These are phyloP conservation scores for Schizochytrium sp. DNA, from an alignment of 108 stramenopile species.

Conservation along the genomic window DNA sequence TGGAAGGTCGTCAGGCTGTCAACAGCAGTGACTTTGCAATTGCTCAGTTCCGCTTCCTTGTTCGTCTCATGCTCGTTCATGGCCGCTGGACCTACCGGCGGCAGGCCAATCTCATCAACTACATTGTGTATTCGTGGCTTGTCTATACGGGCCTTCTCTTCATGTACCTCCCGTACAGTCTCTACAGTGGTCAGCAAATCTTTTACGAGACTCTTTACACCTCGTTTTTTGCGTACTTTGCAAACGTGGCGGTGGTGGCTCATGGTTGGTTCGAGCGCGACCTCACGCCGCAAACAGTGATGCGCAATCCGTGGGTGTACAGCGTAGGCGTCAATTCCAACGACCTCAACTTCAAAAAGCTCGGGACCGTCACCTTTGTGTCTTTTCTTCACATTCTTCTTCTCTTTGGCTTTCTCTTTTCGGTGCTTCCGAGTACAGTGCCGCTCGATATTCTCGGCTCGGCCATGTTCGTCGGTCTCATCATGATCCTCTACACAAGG, in stretches of 20 bases:
- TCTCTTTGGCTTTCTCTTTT: conserved; percentile 59
- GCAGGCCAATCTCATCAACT: conserved; percentile 43
- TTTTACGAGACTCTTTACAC: conserved; percentile 44
- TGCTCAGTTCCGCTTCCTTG: conserved; percentile 81
- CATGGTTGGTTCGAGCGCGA: conserved; percentile 54
- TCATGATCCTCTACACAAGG: not conserved
- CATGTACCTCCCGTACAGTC: conserved; percentile 31
- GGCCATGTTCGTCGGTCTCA: not conserved
- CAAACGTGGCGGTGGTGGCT: conserved; percentile 44
- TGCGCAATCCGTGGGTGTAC: conserved; percentile 42
- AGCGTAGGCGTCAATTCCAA: not conserved
- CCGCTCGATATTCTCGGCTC: not conserved
- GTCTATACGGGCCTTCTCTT: conserved; percentile 51
- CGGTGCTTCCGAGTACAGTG: conserved; percentile 27
- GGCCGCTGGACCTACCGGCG: conserved; percentile 85
- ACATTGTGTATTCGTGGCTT: conserved; percentile 60
- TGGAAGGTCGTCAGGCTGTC: conserved; percentile 48
- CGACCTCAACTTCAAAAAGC: conserved; percentile 55
- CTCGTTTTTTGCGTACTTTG: conserved; percentile 43
- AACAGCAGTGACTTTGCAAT: conserved; percentile 77
- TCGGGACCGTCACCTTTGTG: conserved; percentile 77
- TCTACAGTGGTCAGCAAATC: conserved; percentile 44
- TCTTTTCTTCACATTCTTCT: conserved; percentile 88
- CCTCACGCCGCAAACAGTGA: conserved; percentile 26
- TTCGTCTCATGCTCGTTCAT: conserved; percentile 79